Evolutionary conservation across 495 filamentous ascomycete species (phyloP).

Genomic region (Pyrenula massariospora): DNA sequence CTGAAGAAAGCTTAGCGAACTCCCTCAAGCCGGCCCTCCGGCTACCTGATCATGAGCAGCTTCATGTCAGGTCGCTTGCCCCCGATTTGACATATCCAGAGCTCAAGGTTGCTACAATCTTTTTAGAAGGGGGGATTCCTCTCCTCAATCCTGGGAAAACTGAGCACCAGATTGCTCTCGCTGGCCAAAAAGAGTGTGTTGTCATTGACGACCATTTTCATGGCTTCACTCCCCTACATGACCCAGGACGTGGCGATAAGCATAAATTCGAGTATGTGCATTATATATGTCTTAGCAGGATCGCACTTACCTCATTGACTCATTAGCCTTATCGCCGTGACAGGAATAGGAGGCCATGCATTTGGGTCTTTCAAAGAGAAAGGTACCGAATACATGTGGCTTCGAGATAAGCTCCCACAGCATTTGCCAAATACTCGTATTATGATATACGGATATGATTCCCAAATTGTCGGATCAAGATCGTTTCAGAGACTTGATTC

Average conservation of each 20-base stretch:
- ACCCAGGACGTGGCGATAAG: not conserved
- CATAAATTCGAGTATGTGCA: not conserved
- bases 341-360: constrained; percentile 13
- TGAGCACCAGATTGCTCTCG: not conserved
- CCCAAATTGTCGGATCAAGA: constrained; percentile 1
- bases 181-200: not conserved
- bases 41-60: not conserved
- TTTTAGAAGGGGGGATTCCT: not conserved
- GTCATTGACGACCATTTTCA: constrained; percentile 4
- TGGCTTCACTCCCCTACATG: constrained; percentile 1
- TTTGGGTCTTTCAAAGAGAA: constrained; percentile 13
- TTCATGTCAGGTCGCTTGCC: not conserved
- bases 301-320: not conserved
- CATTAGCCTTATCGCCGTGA: constrained; percentile 11
- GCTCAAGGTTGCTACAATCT: not conserved
- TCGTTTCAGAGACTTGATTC: constrained; percentile 7
- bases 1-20: not conserved
- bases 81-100: not conserved
- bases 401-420: constrained; percentile 9
- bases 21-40: not conserved
- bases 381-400: constrained; percentile 8
- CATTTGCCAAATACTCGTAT: constrained; percentile 6
- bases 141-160: not conserved
- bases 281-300: not conserved
- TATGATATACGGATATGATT: constrained; percentile 11